Evolutionary conservation across 106 monocot genomes (phyloP), one percentile per base, ranked within the genome.

Genomic region (Dendrobium chrysotoxum): DNA sequence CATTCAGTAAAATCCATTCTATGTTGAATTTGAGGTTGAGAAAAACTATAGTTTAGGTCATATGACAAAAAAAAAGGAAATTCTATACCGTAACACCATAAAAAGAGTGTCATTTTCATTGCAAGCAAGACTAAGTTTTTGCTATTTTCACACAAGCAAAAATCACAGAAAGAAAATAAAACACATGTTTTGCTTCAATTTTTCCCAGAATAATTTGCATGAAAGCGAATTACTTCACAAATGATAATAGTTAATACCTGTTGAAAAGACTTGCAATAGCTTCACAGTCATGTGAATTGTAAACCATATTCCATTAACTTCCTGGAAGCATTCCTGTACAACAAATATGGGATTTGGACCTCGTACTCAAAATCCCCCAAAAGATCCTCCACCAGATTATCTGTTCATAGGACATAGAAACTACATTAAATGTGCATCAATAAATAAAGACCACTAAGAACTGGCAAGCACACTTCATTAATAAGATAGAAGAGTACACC

Each of bases 271-370:
- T 92, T 66, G 90, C 95, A 83, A 91, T 84, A 53, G 95, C 90
- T 85, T 95, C 92, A 80, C 95, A 92, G 67, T 95, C 95, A 15
- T 87, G 84, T 46, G 90, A 81, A 31, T 95, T 95, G 79, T 95
- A 80, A 95, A 95, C 95, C 95, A 95, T 82, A 95, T 95, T 35
- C 95, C 95, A 87, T 95, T 92, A 46, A 95, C 92, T 84, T 95
- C 95, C 79, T 95, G 12, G 87, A 75, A 53, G 90, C 95, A 88
- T 92, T 95, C 54, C 92, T 77, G 72, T 95, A 95, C 44, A 95
- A 78, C 45, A 95, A 82, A 86, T 92, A 95, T n/a, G 95, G 95
- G 65, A 87, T 82, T 40, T 95, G 95, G 30, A 95, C 90, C 83
- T 95, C 95, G 78, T 89, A 95, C 57, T 95, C 95, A 82, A 95